A percentile compares a stretch with the other conserved stretches of the same genome.
These are phyloP conservation scores for Globisporangium yorkense DNA, from an alignment of 352 stramenopile genomes.

Conservation along the genomic window DNA sequence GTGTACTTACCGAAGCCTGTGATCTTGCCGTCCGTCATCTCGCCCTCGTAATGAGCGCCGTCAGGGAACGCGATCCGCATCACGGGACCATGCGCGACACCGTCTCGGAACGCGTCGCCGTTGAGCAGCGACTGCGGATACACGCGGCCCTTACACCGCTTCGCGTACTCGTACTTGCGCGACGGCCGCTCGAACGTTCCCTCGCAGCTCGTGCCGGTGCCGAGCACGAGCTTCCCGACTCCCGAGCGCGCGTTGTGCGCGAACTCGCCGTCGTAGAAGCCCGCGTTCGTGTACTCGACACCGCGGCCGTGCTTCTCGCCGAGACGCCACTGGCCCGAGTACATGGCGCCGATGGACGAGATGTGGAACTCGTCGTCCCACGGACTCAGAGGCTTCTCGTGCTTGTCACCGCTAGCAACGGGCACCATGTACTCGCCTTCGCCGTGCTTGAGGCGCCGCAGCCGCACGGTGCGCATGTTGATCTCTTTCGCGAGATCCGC, in stretches of 20 bases:
- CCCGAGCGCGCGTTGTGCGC: slow-evolving; percentile 32
- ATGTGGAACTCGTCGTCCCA: slow-evolving; percentile 62
- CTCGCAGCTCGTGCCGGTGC: slow-evolving; percentile 39
- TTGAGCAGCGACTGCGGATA: slow-evolving; percentile 46
- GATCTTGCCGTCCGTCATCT: slow-evolving; percentile 55
- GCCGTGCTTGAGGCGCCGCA: slow-evolving; percentile 50
- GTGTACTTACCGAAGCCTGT: slow-evolving; percentile 49
- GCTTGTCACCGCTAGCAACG: background rate
- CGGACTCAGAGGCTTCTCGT: slow-evolving; percentile 17
- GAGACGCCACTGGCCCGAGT: slow-evolving; percentile 40
- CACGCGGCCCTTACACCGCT: slow-evolving; percentile 23
- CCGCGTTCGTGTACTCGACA: slow-evolving; percentile 57
- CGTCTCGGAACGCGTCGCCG: slow-evolving; percentile 39
- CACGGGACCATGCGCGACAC: slow-evolving; percentile 36
- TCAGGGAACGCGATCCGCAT: slow-evolving; percentile 54
- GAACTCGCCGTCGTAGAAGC: slow-evolving; percentile 62
- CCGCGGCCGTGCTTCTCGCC: slow-evolving; percentile 47
- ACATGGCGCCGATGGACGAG: slow-evolving; percentile 56
- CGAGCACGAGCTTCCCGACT: slow-evolving; percentile 46
- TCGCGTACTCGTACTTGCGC: slow-evolving; percentile 36
- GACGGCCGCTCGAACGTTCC: slow-evolving; percentile 44
- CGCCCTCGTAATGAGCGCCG: slow-evolving; percentile 55
- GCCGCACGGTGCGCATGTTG: slow-evolving; percentile 58
- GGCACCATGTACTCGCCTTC: slow-evolving; percentile 35
- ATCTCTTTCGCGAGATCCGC: slow-evolving; percentile 47